These are phyloP conservation scores for Vickermania spadyakhi DNA, from an alignment of 208 protist genomes.

Conservation along the genomic window DNA sequence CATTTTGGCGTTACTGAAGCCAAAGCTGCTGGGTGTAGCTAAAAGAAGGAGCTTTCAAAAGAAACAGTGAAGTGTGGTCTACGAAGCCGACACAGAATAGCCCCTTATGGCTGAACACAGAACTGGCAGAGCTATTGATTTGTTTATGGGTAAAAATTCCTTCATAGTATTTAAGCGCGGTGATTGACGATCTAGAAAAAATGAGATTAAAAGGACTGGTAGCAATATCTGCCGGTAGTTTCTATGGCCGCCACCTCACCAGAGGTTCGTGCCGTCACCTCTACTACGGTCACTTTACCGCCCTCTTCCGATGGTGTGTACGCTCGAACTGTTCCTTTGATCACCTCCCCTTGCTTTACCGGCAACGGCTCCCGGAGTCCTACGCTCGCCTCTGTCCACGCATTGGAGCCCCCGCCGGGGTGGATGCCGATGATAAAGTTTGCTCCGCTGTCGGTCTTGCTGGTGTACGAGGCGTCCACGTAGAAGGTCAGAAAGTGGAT, in stretches of 20 bases:
- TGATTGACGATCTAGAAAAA: background rate
- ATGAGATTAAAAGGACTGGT: constrained; percentile 44
- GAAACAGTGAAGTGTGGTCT: too few relatives aligned
- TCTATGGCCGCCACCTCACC: constrained; percentile 46
- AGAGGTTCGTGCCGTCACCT: constrained; percentile 54
- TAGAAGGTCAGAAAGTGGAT: constrained; percentile 86
- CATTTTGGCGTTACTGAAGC: too few relatives aligned
- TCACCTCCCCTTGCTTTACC: constrained; percentile 50
- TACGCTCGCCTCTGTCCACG: constrained; percentile 81
- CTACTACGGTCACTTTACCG: constrained; percentile 44
- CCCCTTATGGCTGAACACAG: too few relatives aligned
- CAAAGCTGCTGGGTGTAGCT: too few relatives aligned
- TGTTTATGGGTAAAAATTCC: too few relatives aligned
- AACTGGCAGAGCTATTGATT: too few relatives aligned
- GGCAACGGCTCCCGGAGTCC: constrained; percentile 54
- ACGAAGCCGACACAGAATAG: too few relatives aligned
- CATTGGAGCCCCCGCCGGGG: constrained; percentile 51
- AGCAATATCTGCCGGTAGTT: constrained; percentile 60
- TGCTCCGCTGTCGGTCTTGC: constrained; percentile 50
- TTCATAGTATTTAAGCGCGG: too few relatives aligned
- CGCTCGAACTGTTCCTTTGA: constrained; percentile 44
- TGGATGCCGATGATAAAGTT: constrained; percentile 81
- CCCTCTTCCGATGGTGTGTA: constrained; percentile 31
- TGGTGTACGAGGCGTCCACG: constrained; percentile 71
- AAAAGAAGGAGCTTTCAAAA: too few relatives aligned